These are phyloP conservation scores for Diaporthe sp. DNA, from an alignment of 2,329 filamentous ascomycete genomes.

Conservation along the genomic window DNA sequence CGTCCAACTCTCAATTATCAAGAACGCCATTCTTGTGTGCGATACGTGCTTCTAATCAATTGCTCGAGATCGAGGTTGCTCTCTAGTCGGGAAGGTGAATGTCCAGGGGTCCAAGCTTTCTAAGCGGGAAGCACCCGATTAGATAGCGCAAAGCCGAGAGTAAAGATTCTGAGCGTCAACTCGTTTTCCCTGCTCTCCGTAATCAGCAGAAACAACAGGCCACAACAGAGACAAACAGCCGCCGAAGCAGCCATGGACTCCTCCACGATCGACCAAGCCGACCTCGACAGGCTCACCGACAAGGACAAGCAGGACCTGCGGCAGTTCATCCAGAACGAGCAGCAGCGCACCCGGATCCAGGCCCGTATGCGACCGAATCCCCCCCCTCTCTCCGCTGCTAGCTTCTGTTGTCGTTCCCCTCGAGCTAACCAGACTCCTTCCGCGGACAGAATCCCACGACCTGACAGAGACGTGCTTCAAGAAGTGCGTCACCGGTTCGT, in stretches of 20 bases:
- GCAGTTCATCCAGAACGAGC: slow-evolving; percentile 85
- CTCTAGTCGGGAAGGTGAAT: not conserved
- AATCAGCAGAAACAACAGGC: not conserved
- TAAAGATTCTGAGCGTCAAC: slow-evolving; percentile 32
- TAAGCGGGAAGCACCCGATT: slow-evolving; percentile 19
- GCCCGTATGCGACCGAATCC: slow-evolving; percentile 58
- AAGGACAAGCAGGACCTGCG: slow-evolving; percentile 89
- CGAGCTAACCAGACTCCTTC: not conserved
- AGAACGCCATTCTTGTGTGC: not conserved
- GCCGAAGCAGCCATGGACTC: slow-evolving; percentile 29
- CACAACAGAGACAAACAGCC: not conserved
- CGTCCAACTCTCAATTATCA: not conserved
- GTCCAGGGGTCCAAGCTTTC: not conserved
- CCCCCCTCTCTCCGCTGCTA: not conserved
- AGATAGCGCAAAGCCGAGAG: slow-evolving; percentile 22
- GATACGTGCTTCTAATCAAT: not conserved
- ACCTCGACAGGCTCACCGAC: slow-evolving; percentile 80
- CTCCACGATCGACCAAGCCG: slow-evolving; percentile 59
- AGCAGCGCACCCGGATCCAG: slow-evolving; percentile 80
- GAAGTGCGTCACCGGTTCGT: slow-evolving; percentile 84
- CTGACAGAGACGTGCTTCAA: slow-evolving; percentile 87
- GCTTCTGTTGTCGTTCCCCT: not conserved
- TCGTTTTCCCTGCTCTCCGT: not conserved
- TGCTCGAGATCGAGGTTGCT: not conserved
- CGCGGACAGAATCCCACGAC: slow-evolving; percentile 60